Evolutionary conservation across 2,329 filamentous ascomycete genomes (phyloP), one percentile per base, ranked within the genome.

Genomic region (Nothophaeocryptopus gaeumannii): DNA sequence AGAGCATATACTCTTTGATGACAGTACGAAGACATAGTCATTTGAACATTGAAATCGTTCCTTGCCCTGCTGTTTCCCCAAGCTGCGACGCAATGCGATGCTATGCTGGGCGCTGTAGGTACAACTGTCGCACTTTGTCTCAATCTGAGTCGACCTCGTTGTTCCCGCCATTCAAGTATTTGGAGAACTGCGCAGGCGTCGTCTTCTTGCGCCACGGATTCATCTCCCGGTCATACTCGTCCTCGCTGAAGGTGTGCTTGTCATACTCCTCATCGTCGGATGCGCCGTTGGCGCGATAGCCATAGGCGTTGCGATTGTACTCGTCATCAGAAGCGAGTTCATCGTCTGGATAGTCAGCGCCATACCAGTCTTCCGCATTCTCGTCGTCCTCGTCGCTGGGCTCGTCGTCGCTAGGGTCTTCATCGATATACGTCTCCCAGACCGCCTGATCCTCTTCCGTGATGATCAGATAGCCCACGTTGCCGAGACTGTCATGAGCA

Each of bases 321-420:
- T 86, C 83, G 57, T 86, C 83, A 59, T 89, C 86, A 12, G 82
- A 84, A 38, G 82, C 84, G 11, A 89, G 78, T 65, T 91, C 87
- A 46, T 91, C 86, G 54, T 91, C 87, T 0, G 87, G 87, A 59
- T 91, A 91, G 65, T 91, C 87, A 46, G 86, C 84, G 3, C 83
- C 82, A 63, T 90, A 89, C 68, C 89, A 84, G 61, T 89, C 85
- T 65, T 91, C 87, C 32, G 87, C 85, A 62, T 85, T 84, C 33
- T 80, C 80, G 56, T 84, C 81, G 20, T 81, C 80, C 54, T 83
- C 81, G 51, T 84, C 82, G 31, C 75, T 80, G 54, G 81, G 75
- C 69, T 76, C 74, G 37, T 76, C 61, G 30, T 69, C 74, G 39
- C 77, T 78, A 12, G 70, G 69, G 10, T 78, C 74, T 11, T 79